Evolutionary conservation across 805 yeast species (phyloP).

Genomic region (Kluyveromyces wickerhamii): DNA sequence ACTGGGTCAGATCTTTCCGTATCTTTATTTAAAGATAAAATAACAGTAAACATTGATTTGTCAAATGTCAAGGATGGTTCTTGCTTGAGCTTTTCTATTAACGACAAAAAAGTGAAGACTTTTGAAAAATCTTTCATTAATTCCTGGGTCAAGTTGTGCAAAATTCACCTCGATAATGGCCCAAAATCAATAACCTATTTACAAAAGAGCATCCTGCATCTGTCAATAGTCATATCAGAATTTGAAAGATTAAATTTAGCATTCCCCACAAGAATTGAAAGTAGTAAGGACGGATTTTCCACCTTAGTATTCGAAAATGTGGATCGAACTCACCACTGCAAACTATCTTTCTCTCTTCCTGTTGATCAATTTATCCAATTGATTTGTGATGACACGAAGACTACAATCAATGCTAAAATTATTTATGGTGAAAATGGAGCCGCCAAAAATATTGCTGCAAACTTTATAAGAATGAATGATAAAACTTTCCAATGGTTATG

Average conservation of each 20-base stretch:
- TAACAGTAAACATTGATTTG: background rate
- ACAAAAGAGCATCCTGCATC: background rate
- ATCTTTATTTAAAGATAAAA: background rate
- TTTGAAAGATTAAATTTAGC: conserved; percentile 9
- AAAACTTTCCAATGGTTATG: conserved; percentile 17
- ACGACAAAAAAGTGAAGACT: background rate
- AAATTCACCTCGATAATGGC: background rate
- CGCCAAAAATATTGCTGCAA: conserved; percentile 6
- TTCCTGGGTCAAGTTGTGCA: background rate
- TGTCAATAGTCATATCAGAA: conserved; percentile 3
- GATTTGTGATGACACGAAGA: background rate
- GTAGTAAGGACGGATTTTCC: background rate
- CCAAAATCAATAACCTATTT: conserved; percentile 1
- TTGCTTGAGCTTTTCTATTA: background rate
- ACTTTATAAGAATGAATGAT: conserved; percentile 9
- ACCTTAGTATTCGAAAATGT: conserved; percentile 13
- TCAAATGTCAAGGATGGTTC: background rate
- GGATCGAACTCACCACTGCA: conserved; percentile 7
- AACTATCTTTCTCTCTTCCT: conserved; percentile 10
- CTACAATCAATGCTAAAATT: conserved; percentile 7
- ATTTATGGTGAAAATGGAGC: conserved; percentile 6
- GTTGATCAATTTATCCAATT: conserved; percentile 11
- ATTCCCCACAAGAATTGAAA: conserved; percentile 12
- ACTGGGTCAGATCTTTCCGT: conserved; percentile 9
- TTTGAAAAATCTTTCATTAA: background rate